phyloP scores from a whole-genome alignment of 2,329 filamentous ascomycete species.

The Pyrenochaeta sp. region DNA sequence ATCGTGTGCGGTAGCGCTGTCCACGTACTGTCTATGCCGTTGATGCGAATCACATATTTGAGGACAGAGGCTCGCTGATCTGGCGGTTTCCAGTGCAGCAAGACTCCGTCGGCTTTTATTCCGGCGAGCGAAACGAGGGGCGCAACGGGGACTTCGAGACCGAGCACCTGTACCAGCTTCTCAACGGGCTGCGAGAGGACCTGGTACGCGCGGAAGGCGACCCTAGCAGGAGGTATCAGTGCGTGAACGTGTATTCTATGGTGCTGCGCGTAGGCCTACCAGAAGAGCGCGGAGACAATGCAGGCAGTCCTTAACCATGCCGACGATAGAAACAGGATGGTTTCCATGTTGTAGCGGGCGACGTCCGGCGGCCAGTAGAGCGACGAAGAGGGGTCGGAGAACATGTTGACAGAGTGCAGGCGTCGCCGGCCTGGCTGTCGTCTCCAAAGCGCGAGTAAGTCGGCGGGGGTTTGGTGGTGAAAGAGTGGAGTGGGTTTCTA shows the following conservation, averaged over 20 bases:
- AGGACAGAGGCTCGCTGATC: constrained; percentile 73
- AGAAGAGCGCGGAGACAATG: constrained; percentile 47
- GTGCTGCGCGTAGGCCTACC: constrained; percentile 25
- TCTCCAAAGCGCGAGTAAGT: constrained; percentile 2
- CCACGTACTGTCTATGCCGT: constrained; percentile 82
- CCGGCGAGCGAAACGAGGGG: constrained; percentile 91
- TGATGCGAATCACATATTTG: constrained; percentile 91
- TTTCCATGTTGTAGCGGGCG: constrained; percentile 47
- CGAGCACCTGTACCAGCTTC: constrained; percentile 87
- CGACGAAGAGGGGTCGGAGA: constrained; percentile 40
- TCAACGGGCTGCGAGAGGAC: constrained; percentile 91
- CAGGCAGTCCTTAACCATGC: constrained; percentile 48
- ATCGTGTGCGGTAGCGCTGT: neutral
- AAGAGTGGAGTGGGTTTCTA: too few relatives aligned
- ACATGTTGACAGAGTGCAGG: constrained; percentile 33
- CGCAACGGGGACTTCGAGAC: constrained; percentile 89
- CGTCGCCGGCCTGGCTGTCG: constrained; percentile 15
- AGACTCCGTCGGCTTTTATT: constrained; percentile 85
- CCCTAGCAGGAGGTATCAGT: constrained; percentile 61
- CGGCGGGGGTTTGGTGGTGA: constrained; percentile 1
- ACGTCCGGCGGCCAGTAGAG: constrained; percentile 47
- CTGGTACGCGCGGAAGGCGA: constrained; percentile 84
- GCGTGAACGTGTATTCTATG: neutral
- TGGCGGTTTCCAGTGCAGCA: constrained; percentile 88
- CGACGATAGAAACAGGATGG: constrained; percentile 44